Conservation (phyloP, 805 yeast genomes). For the Isabelozyma rhagii region DNA sequence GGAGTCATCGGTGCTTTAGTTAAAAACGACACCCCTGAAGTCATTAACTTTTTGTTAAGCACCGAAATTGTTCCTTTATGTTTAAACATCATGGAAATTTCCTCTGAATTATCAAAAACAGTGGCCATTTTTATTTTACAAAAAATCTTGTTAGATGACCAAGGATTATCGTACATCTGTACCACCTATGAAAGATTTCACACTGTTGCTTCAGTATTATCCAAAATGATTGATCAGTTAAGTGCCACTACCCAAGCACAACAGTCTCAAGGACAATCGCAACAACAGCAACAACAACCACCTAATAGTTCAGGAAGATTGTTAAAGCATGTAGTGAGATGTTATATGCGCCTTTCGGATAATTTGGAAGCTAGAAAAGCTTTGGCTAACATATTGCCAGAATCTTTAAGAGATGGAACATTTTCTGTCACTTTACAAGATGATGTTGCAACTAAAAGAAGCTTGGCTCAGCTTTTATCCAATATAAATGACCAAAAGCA, state of each 20-base stretch:
- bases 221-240: slow-evolving; percentile 85
- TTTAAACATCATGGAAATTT: slow-evolving; percentile 89
- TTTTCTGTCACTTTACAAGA: slow-evolving; percentile 76
- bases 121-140: slow-evolving; percentile 96
- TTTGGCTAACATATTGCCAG: slow-evolving; percentile 78
- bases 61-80: slow-evolving; percentile 97
- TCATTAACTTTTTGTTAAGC: slow-evolving; percentile 84
- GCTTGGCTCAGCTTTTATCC: slow-evolving; percentile 77
- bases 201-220: slow-evolving; percentile 86
- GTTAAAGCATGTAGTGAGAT: slow-evolving; percentile 89
- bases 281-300: slow-evolving; percentile 13
- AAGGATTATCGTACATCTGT: slow-evolving; percentile 88
- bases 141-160: slow-evolving; percentile 86
- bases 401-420: slow-evolving; percentile 82
- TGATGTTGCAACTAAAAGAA: slow-evolving; percentile 83
- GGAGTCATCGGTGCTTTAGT: slow-evolving; percentile 98
- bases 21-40: slow-evolving; percentile 93
- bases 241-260: slow-evolving; percentile 51
- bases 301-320: slow-evolving; percentile 67
- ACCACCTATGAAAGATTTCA: slow-evolving; percentile 93
- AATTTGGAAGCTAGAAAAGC: slow-evolving; percentile 89
- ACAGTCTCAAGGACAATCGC: slow-evolving; percentile 10
- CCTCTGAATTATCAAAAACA: slow-evolving; percentile 90
- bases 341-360: slow-evolving; percentile 87
- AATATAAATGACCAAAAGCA: slow-evolving; percentile 43